phyloP scores from a whole-genome alignment of 2,329 filamentous ascomycete species.

The Aspergillus brasiliensis region DNA sequence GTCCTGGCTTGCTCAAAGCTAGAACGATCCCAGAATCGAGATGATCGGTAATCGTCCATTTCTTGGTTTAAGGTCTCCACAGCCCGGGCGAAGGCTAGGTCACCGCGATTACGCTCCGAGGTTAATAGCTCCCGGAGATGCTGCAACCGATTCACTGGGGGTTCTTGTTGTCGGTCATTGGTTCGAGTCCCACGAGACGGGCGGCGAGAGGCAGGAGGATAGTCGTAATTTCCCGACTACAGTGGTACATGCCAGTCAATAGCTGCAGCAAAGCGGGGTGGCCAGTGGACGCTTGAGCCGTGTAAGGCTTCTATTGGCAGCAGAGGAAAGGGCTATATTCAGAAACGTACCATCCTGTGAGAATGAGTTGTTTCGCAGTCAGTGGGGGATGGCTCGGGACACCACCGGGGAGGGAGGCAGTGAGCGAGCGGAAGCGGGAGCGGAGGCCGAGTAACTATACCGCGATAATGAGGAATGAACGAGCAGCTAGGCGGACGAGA shows the following conservation, averaged over 20 bases:
- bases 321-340: not conserved
- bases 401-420: too few species aligned
- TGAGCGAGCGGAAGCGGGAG: conserved; percentile 9
- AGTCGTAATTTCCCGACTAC: conserved; percentile 48
- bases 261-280: conserved; percentile 10
- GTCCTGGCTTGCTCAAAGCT: conserved; percentile 30
- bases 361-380: conserved; percentile 1
- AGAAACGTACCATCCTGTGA: conserved; percentile 23
- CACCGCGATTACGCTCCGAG: conserved; percentile 37
- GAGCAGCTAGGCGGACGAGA: not conserved
- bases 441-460: conserved; percentile 15
- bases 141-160: conserved; percentile 33
- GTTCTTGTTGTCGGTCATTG: conserved; percentile 26
- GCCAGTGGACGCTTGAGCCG: not conserved
- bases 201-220: conserved; percentile 42
- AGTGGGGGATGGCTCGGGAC: conserved; percentile 5
- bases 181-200: conserved; percentile 25
- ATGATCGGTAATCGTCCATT: conserved; percentile 34
- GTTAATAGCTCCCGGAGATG: conserved; percentile 43
- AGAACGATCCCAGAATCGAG: conserved; percentile 27
- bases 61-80: conserved; percentile 45
- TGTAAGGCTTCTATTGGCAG: not conserved
- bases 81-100: conserved; percentile 33
- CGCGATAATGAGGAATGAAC: not conserved
- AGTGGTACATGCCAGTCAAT: conserved; percentile 22